phyloP scores from a whole-genome alignment of 148 eudicot genomes.

The Oxyria digyna region DNA sequence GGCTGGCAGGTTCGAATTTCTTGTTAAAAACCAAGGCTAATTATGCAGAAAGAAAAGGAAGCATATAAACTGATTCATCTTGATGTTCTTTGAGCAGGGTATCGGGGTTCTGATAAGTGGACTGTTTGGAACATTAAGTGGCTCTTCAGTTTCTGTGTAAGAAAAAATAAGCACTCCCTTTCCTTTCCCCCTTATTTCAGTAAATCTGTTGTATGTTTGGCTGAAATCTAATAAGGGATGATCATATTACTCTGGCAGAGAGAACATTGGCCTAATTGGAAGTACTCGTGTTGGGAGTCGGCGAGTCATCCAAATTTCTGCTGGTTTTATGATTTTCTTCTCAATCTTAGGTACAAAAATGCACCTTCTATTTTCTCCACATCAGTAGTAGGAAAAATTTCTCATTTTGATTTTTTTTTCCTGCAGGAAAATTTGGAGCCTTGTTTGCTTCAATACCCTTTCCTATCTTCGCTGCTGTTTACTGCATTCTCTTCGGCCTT shows the following conservation, averaged over 20 bases:
- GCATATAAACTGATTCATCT: neutral
- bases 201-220: neutral
- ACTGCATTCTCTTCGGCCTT: slow-evolving; percentile 84
- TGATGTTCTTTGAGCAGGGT: slow-evolving; percentile 32
- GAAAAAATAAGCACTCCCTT: slow-evolving; percentile 9
- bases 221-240: neutral
- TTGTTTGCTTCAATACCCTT: slow-evolving; percentile 95
- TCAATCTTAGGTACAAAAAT: slow-evolving; percentile 54
- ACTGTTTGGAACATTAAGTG: slow-evolving; percentile 81
- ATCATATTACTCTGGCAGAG: slow-evolving; percentile 33
- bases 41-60: neutral
- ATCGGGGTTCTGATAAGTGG: slow-evolving; percentile 83
- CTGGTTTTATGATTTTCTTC: slow-evolving; percentile 98
- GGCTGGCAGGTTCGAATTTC: slow-evolving; percentile 82
- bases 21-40: neutral
- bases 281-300: slow-evolving; percentile 98
- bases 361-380: neutral
- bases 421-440: slow-evolving; percentile 92
- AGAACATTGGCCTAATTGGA: slow-evolving; percentile 88
- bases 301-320: slow-evolving; percentile 85
- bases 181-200: too few species aligned
- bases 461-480: slow-evolving; percentile 79
- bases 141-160: slow-evolving; percentile 89
- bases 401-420: neutral
- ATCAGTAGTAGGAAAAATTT: neutral